phyloP scores from a whole-genome alignment of 805 yeast genomes.

The Cephaloascus fragrans region DNA sequence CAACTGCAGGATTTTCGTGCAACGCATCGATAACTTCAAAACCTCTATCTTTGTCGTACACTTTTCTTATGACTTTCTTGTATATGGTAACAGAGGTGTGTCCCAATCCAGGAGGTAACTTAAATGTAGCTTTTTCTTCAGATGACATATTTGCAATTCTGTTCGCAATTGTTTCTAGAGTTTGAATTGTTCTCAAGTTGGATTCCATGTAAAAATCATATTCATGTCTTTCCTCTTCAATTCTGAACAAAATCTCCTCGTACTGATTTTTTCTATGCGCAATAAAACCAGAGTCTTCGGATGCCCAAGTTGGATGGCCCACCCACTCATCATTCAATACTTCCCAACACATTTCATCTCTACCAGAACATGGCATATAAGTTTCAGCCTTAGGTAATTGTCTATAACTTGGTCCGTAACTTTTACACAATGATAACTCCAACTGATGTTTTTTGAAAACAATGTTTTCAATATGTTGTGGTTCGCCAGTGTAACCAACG shows the following conservation, averaged over 20 bases:
- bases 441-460: constrained; percentile 82
- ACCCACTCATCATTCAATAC: constrained; percentile 98
- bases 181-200: constrained; percentile 88
- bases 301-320: constrained; percentile 99
- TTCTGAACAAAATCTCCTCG: constrained; percentile 89
- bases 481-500: constrained; percentile 81
- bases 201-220: constrained; percentile 95
- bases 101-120: constrained; percentile 87
- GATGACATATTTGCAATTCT: constrained; percentile 87
- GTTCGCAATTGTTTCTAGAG: constrained; percentile 89
- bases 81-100: constrained; percentile 87
- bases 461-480: constrained; percentile 82
- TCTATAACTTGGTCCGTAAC: constrained; percentile 93
- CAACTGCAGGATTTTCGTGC: constrained; percentile 90
- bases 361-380: constrained; percentile 94
- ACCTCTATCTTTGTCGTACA: constrained; percentile 91
- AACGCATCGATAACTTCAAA: constrained; percentile 93
- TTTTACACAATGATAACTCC: constrained; percentile 83
- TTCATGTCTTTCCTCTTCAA: constrained; percentile 96
- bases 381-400: constrained; percentile 89
- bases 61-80: constrained; percentile 84
- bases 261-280: constrained; percentile 98
- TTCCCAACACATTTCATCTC: constrained; percentile 99
- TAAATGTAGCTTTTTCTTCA: constrained; percentile 80
- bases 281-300: constrained; percentile 96